phyloP scores from a whole-genome alignment of 331 rosid species.

The Rosa hybrid region DNA sequence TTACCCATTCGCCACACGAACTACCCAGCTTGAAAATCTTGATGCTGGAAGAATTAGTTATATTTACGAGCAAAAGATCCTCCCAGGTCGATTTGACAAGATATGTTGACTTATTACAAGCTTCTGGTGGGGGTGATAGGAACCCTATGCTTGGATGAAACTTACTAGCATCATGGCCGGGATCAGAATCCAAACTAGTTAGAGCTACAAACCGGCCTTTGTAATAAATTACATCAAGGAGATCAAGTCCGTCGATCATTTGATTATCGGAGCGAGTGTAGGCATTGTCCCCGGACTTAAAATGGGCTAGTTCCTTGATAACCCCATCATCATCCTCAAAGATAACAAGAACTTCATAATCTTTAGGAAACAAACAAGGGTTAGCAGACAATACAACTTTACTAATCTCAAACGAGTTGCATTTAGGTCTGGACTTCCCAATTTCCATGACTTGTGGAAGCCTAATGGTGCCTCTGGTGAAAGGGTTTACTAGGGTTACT shows the following conservation, averaged over 20 bases:
- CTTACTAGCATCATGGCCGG: not conserved
- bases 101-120: not conserved
- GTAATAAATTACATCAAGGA: not conserved
- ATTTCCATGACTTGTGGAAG: constrained; percentile 6
- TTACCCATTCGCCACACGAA: not conserved
- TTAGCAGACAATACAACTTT: constrained; percentile 8
- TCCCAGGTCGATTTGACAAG: not conserved
- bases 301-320: not conserved
- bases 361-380: not conserved
- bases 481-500: constrained; percentile 12
- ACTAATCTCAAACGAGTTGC: not conserved
- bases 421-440: not conserved
- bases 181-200: not conserved
- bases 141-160: not conserved
- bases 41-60: not conserved
- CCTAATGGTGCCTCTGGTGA: not conserved
- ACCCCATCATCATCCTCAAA: not conserved
- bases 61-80: not conserved
- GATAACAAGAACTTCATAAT: constrained; percentile 8
- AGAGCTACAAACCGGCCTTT: not conserved
- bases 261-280: not conserved
- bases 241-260: not conserved
- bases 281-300: constrained; percentile 1
- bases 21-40: not conserved
- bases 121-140: not conserved